Evolutionary conservation across 2,329 filamentous ascomycete species (phyloP).

Genomic region (Ramularia endophylla): DNA sequence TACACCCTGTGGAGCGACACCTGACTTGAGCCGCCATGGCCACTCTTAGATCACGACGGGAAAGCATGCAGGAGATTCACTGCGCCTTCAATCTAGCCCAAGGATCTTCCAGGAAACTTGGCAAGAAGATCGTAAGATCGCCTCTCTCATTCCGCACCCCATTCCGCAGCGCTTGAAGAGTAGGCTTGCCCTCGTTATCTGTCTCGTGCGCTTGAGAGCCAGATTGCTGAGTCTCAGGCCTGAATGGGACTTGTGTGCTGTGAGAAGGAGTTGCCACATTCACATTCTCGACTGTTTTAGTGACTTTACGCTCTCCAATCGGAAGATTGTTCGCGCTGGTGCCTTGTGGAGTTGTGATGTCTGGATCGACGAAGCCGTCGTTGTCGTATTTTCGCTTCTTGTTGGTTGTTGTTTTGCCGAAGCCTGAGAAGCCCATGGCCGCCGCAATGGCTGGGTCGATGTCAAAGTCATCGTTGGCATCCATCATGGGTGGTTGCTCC

Average conservation of each 20-base stretch:
- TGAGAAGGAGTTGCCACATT: background rate
- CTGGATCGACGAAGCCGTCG: slow-evolving; percentile 45
- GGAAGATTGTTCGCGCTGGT: slow-evolving; percentile 26
- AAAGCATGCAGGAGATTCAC: too few relatives aligned
- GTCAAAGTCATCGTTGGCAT: slow-evolving; percentile 31
- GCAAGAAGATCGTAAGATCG: slow-evolving; percentile 64
- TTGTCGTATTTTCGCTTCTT: slow-evolving; percentile 60
- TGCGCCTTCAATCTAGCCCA: slow-evolving; percentile 46
- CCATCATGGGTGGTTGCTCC: slow-evolving; percentile 9
- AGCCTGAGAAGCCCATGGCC: slow-evolving; percentile 68
- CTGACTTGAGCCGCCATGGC: too few relatives aligned
- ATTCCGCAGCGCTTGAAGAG: slow-evolving; percentile 33
- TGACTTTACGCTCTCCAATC: slow-evolving; percentile 10
- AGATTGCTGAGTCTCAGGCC: background rate
- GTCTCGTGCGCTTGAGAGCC: background rate
- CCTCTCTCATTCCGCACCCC: slow-evolving; percentile 47
- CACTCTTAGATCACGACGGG: too few relatives aligned
- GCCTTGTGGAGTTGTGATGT: slow-evolving; percentile 29
- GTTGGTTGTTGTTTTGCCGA: slow-evolving; percentile 56
- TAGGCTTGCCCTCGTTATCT: slow-evolving; percentile 10
- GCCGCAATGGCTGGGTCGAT: slow-evolving; percentile 54
- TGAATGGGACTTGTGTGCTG: background rate
- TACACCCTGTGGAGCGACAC: too few relatives aligned
- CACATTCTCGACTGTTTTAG: background rate
- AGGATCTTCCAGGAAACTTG: slow-evolving; percentile 64